Evolutionary conservation across 2,329 filamentous ascomycete genomes (phyloP).

Genomic region (Rhynchosporium secalis): DNA sequence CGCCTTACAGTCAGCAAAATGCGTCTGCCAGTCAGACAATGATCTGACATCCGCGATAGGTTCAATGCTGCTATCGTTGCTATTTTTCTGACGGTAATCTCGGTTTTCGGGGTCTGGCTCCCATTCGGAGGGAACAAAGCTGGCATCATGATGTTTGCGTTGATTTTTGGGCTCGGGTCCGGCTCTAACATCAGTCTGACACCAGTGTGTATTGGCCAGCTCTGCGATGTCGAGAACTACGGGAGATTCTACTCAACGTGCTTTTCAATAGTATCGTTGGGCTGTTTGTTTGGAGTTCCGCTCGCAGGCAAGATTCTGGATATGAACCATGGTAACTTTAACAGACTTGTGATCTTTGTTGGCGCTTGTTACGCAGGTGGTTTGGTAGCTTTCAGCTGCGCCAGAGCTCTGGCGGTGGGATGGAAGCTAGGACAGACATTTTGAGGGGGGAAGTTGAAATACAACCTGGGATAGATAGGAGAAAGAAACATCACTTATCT

Average conservation of each 20-base stretch:
- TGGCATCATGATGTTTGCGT: constrained; percentile 68
- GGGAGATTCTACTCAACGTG: constrained; percentile 8
- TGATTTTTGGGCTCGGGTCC: constrained; percentile 78
- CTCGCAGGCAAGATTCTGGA: constrained; percentile 11
- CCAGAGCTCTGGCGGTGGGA: not conserved
- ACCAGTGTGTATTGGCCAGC: constrained; percentile 6
- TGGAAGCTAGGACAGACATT: not conserved
- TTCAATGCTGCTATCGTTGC: constrained; percentile 52
- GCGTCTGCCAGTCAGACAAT: not conserved
- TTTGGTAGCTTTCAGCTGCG: not conserved
- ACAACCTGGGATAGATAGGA: not conserved
- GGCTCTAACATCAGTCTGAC: constrained; percentile 51
- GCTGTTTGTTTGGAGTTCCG: constrained; percentile 4
- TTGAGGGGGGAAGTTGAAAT: not conserved
- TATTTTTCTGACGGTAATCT: constrained; percentile 58
- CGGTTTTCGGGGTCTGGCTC: constrained; percentile 76
- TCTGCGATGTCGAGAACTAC: not conserved
- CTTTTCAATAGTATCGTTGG: constrained; percentile 12
- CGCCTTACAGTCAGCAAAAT: not conserved
- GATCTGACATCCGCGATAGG: not conserved
- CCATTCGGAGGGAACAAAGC: constrained; percentile 58
- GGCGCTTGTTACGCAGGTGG: constrained; percentile 6
- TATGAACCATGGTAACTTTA: not conserved
- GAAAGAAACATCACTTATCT: not conserved
- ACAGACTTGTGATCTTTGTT: not conserved